phyloP scores from a whole-genome alignment of 768 basidiomycete species.

The Mycena filopes region DNA sequence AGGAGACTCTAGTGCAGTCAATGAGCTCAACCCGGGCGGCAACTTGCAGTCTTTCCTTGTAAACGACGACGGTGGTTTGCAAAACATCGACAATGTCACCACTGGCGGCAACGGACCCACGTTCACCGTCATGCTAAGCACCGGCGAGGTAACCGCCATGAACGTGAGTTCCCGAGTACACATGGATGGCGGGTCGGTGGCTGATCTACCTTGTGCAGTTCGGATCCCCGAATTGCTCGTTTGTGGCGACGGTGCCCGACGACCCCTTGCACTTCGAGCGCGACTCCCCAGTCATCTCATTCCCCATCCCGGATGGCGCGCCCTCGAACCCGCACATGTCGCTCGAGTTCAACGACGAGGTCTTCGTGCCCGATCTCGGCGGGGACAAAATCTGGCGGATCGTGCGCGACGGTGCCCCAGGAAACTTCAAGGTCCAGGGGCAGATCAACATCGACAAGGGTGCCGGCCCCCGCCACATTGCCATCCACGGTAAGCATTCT shows the following conservation, averaged over 20 bases:
- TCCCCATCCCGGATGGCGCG: slow-evolving; percentile 54
- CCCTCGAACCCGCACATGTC: slow-evolving; percentile 73
- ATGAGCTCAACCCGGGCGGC: slow-evolving; percentile 56
- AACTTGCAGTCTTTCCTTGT: slow-evolving; percentile 66
- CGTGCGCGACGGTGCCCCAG: slow-evolving; percentile 50
- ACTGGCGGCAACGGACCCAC: slow-evolving; percentile 62
- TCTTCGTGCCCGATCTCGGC: slow-evolving; percentile 72
- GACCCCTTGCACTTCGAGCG: slow-evolving; percentile 50
- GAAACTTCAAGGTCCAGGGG: slow-evolving; percentile 64
- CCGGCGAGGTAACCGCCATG: slow-evolving; percentile 65
- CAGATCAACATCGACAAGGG: slow-evolving; percentile 62
- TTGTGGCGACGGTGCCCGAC: slow-evolving; percentile 50
- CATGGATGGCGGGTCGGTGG: no score
- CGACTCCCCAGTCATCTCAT: slow-evolving; percentile 54
- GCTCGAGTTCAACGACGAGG: slow-evolving; percentile 59
- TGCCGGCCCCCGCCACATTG: slow-evolving; percentile 72
- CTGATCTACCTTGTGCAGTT: slow-evolving; percentile 37
- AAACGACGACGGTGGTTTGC: slow-evolving; percentile 50
- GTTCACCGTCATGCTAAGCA: slow-evolving; percentile 59
- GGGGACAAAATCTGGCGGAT: slow-evolving; percentile 75
- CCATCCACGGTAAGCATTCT: slow-evolving; percentile 55
- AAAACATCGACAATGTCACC: slow-evolving; percentile 53
- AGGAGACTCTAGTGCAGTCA: slow-evolving; percentile 54
- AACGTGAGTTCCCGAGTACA: slow-evolving; percentile 60
- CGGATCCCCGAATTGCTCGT: slow-evolving; percentile 48